phyloP scores from a whole-genome alignment of 257 asterid genomes.

The Solanum sitiens region DNA sequence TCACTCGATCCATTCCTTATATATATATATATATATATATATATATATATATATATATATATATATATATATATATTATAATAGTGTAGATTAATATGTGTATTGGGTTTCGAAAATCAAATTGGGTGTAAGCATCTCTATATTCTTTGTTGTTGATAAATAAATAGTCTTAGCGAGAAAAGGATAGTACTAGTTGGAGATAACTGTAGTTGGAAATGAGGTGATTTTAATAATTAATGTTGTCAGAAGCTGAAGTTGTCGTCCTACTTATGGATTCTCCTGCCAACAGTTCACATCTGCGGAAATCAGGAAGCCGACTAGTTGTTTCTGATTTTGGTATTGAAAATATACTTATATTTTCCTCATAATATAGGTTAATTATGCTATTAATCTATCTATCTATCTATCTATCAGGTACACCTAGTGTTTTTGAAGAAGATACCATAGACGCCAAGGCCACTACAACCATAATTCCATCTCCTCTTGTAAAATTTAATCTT shows the following conservation, averaged over 20 bases:
- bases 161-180: too few species aligned
- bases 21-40: too few species aligned
- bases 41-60: too few species aligned
- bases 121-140: neutral
- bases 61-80: too few species aligned
- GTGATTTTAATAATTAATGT: too few species aligned
- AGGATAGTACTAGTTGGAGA: too few species aligned
- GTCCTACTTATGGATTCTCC: slow-evolving; percentile 36
- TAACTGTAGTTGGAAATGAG: too few species aligned
- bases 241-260: neutral
- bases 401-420: slow-evolving; percentile 12
- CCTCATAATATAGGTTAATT: neutral
- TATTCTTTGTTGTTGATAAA: too few species aligned
- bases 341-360: neutral
- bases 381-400: neutral
- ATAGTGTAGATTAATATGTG: too few species aligned
- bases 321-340: slow-evolving; percentile 74
- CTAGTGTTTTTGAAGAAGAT: slow-evolving; percentile 47
- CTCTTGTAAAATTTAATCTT: slow-evolving; percentile 6
- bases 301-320: slow-evolving; percentile 85
- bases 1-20: neutral
- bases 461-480: slow-evolving; percentile 65
- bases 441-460: slow-evolving; percentile 28
- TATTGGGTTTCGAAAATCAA: neutral
- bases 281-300: slow-evolving; percentile 63